These are phyloP conservation scores for Trichophaea hybrida DNA, from an alignment of 2,329 filamentous ascomycete genomes.

Conservation along the genomic window DNA sequence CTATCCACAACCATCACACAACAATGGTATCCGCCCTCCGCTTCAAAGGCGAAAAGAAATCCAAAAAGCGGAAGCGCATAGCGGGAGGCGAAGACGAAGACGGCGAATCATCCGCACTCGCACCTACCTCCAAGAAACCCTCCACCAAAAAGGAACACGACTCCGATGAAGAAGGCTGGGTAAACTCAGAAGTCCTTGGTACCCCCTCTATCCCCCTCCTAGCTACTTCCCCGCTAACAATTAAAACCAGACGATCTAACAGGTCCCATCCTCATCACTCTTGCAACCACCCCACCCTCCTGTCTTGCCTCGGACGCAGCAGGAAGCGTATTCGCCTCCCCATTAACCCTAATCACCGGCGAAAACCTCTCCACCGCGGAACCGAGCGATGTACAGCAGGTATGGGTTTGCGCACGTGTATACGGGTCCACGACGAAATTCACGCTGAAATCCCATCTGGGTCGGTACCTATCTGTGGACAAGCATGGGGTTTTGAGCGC, in stretches of 20 bases:
- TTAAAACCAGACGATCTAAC: constrained; percentile 48
- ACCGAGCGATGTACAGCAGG: constrained; percentile 88
- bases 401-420: constrained; percentile 80
- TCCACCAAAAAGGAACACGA: constrained; percentile 28
- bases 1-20: constrained; percentile 17
- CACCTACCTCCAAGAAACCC: not conserved
- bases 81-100: constrained; percentile 37
- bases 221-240: not conserved
- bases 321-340: constrained; percentile 70
- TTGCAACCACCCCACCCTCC: constrained; percentile 31
- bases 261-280: constrained; percentile 68
- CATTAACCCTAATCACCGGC: constrained; percentile 78
- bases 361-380: constrained; percentile 70
- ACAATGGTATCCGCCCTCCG: constrained; percentile 74
- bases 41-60: constrained; percentile 96
- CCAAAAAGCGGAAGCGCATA: constrained; percentile 75
- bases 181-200: constrained; percentile 32
- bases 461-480: constrained; percentile 77
- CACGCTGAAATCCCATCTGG: constrained; percentile 81
- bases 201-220: constrained; percentile 7
- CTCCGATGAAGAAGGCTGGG: constrained; percentile 72
- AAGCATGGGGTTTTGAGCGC: constrained; percentile 66
- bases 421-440: constrained; percentile 52
- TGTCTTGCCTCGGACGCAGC: constrained; percentile 65
- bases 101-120: constrained; percentile 5